These are phyloP conservation scores for Leptographium lundbergii DNA, from an alignment of 2,329 filamentous ascomycete genomes.

Conservation along the genomic window DNA sequence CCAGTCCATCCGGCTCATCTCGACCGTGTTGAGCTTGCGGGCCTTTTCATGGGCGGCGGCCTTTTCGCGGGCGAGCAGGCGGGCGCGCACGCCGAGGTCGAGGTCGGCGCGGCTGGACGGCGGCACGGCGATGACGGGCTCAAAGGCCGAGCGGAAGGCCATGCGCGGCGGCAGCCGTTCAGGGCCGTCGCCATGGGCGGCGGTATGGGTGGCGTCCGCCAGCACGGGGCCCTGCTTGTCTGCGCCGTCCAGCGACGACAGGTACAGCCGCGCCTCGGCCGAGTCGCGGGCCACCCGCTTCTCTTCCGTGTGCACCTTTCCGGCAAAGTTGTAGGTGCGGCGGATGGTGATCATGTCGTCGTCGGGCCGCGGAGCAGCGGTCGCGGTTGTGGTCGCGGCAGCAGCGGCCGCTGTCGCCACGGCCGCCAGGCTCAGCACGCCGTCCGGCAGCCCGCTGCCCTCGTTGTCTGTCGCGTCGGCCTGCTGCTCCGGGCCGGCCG, in stretches of 20 bases:
- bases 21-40: conserved; percentile 57
- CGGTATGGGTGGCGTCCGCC: too few relatives aligned
- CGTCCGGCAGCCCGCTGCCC: not conserved
- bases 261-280: conserved; percentile 52
- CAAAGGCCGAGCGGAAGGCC: conserved; percentile 50
- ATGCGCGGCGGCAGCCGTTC: conserved; percentile 35
- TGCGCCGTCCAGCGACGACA: conserved; percentile 32
- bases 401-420: conserved; percentile 8
- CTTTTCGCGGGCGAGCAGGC: conserved; percentile 35
- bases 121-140: conserved; percentile 29
- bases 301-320: conserved; percentile 58
- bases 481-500: not conserved
- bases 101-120: conserved; percentile 35
- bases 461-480: not conserved
- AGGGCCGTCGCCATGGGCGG: conserved; percentile 16
- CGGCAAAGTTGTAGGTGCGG: conserved; percentile 63
- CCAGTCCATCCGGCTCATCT: conserved; percentile 65
- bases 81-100: conserved; percentile 41
- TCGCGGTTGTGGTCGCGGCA: not conserved
- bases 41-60: conserved; percentile 28
- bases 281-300: conserved; percentile 54
- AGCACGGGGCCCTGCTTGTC: not conserved
- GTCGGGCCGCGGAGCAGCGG: not conserved
- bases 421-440: conserved; percentile 4
- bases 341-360: conserved; percentile 48